A percentile compares a stretch with the other conserved stretches of the same genome.
Conservation (phyloP, 2,329 filamentous ascomycete genomes). For the Ascochyta koolunga region DNA sequence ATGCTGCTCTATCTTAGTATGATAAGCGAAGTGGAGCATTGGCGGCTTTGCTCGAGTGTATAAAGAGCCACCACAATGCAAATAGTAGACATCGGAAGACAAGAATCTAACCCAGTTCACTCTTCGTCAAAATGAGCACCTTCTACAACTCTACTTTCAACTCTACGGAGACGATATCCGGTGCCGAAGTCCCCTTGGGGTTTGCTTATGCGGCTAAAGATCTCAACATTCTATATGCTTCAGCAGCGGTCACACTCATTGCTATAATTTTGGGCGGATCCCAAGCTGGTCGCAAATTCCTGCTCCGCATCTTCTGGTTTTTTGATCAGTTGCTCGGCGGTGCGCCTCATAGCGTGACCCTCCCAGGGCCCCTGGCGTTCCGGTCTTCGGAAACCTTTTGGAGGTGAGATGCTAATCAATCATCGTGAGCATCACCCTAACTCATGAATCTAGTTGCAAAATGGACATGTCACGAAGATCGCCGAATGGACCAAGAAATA, state of each 20-base stretch:
- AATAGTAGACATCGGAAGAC: no score
- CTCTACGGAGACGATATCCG: no score
- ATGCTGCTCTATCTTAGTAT: no score
- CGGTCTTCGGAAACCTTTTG: not conserved
- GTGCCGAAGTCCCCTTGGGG: no score
- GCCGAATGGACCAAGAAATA: constrained; percentile 3
- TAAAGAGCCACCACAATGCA: no score
- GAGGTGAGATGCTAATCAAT: not conserved
- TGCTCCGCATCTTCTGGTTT: not conserved
- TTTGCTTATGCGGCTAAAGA: not conserved
- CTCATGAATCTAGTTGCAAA: not conserved
- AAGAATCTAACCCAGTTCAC: no score
- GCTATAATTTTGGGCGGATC: not conserved
- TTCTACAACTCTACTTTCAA: no score
- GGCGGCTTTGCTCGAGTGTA: no score
- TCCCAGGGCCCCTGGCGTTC: not conserved
- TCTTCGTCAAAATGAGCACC: no score
- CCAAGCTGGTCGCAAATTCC: not conserved
- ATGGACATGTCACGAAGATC: not conserved
- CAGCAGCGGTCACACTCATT: not conserved
- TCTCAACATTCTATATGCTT: not conserved
- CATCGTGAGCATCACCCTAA: not conserved
- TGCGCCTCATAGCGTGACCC: not conserved
- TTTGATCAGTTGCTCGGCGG: not conserved
- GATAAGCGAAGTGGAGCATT: no score